A percentile compares a stretch with the other conserved stretches of the same genome.
phyloP scores from a whole-genome alignment of 495 filamentous ascomycete species.

The Aspergillus cristatus region DNA sequence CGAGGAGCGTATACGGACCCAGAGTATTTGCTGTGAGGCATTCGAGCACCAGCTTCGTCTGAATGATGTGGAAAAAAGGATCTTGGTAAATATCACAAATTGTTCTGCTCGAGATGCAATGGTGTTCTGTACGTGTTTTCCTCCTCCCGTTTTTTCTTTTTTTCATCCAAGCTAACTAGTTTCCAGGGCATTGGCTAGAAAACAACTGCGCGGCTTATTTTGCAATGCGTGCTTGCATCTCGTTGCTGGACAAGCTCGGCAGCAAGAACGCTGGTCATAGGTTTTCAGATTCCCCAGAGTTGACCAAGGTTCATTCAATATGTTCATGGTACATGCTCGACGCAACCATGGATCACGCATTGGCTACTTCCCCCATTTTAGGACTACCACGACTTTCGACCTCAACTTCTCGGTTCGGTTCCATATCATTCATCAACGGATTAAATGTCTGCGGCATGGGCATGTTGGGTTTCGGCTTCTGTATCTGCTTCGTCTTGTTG shows the following conservation, averaged over 20 bases:
- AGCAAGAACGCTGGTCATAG: background rate
- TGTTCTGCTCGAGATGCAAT: background rate
- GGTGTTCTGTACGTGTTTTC: conserved; percentile 5
- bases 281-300: no score
- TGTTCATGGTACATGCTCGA: no score
- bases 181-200: conserved; percentile 1
- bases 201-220: background rate
- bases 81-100: background rate
- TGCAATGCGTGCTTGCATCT: background rate
- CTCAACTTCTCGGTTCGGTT: no score
- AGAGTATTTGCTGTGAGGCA: conserved; percentile 3
- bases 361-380: no score
- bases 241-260: background rate
- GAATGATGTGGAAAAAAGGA: background rate
- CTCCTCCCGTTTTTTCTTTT: background rate
- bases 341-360: no score
- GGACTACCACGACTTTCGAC: no score
- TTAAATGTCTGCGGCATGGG: background rate
- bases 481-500: no score
- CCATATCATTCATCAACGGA: no score
- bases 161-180: background rate
- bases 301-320: no score
- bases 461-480: background rate
- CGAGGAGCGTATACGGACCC: conserved; percentile 1
- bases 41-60: background rate